Evolutionary conservation across 73 alveolate genomes (phyloP), one percentile per base, ranked within the genome.

Genomic region (Symbiodinium pilosum): DNA sequence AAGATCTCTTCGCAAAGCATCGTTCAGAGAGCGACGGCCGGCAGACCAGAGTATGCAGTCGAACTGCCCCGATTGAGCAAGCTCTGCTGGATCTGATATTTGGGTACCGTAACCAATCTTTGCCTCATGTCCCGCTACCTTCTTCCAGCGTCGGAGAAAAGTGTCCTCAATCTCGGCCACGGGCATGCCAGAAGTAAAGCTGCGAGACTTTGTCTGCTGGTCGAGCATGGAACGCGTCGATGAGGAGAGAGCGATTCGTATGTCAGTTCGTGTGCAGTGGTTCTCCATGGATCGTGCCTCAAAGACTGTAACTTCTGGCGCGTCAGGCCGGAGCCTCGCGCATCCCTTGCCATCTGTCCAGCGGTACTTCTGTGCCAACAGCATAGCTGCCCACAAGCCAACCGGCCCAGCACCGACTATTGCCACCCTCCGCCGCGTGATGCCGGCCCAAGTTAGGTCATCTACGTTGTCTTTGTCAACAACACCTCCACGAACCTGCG

Each of bases 321-420:
- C 97, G 34, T 91, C 97, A 2, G 97, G 97, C 1, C 97, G 87
- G 32, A 71, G 64, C 36, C 97, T 73, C 2, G 77, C 40, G 34
- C 42, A 30, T 30, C 97, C 97, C 5, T 75, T 32, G 32, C 88
- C 81, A 21, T 91, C 97, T 7, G 97, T 91, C 97, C 97, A 91
- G 81, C 97, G 97, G 77, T 91, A 91, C 97, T 93, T 93, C 84
- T 77, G 98, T 38, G 98, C 98, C 47, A 93, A 28, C 51, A 93
- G 64, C 93, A 75, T 75, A 43, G 98, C 98, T 6, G 98, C 98
- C 98, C 98, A 93, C 40, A 93, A 71, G 92, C 98, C 98, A 0
- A 77, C 98, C 4, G 98, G 98, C 5, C 98, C 98, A 5, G 77
- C 97, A 28, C 97, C 97, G 36, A 91, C 97, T 39, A 91, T 91